Evolutionary conservation across 1,139 yeast genomes (phyloP), one percentile per base, ranked within the genome.

Genomic region (Magnusiomyces fungicola): DNA sequence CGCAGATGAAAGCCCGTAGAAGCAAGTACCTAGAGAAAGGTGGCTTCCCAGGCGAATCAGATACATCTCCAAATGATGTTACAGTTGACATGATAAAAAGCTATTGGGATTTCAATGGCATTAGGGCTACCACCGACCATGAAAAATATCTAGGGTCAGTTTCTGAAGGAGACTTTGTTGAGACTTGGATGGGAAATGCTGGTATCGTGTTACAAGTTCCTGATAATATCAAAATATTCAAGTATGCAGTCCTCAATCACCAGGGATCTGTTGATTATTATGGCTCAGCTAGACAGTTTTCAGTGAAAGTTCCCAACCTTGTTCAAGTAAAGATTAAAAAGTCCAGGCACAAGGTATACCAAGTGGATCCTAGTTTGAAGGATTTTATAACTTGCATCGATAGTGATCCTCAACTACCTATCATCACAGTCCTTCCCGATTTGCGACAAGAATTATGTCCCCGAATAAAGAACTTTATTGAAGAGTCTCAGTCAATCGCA

Each of bases 171-270:
- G 53, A 51, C 34, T 30, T 51, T 14, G 33, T 51, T n/a, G 48
- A 43, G 25, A 47, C 51, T 2, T 29, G 34, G 33, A 41, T 38
- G 2, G 51, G 51, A n/a, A 39, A 48, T 40, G 40, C 48, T 14
- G 53, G 49, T 7, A 50, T 51, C 14, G 43, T 51, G 14, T 32
- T 51, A 3, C 46, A 45, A 39, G 43, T 51, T 18, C 53, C 53
- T 18, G 53, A 51, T 34, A 38, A 42, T 27, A 38, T 48, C 9
- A 37, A 29, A 1, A 21, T 46, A 4, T 48, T 38, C 39, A 34
- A 41, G 6, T 48, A 38, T 39, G 39, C 49, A 9, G 38, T 51
- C 9, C 42, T 51, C 38, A 50, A 51, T 41, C 54, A 51, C 30
- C 52, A 49, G 19, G 52, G 52, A 14, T 32, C 44, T 16, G 52